Evolutionary conservation across 371 early-diverging fungal species (phyloP).

Genomic region (Zychaea mexicana): DNA sequence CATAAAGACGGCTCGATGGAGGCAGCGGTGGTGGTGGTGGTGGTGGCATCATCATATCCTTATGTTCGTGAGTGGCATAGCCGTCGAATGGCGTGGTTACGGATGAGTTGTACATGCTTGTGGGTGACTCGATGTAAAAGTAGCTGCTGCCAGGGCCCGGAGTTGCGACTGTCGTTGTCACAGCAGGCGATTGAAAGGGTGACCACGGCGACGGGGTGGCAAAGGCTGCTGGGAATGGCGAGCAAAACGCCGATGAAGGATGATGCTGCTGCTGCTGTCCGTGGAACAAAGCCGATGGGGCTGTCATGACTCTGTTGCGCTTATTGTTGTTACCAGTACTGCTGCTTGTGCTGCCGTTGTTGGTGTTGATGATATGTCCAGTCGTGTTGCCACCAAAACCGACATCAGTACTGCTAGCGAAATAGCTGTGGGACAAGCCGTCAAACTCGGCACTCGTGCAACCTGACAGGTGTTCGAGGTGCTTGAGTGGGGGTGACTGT

Average conservation of each 20-base stretch:
- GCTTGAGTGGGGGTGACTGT: conserved; percentile 3
- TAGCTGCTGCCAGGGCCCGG: not conserved
- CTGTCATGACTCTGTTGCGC: conserved; percentile 1
- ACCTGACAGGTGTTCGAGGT: not conserved
- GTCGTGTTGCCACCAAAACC: not conserved
- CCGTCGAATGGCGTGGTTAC: not conserved
- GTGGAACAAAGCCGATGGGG: not conserved
- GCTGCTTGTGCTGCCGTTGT: not conserved
- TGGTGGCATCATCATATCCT: not conserved
- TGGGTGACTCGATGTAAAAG: conserved; percentile 3
- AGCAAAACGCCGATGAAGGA: not conserved
- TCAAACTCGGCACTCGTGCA: not conserved
- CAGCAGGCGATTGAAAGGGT: not conserved
- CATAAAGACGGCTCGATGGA: not conserved
- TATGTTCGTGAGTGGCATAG: not conserved
- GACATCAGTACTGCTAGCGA: not conserved
- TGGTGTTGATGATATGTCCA: not conserved
- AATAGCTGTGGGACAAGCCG: not conserved
- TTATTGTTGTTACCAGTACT: not conserved
- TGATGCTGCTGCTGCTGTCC: not conserved
- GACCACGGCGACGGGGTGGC: not conserved
- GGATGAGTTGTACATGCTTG: not conserved
- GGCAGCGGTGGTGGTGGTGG: not conserved
- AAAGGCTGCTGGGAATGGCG: not conserved
- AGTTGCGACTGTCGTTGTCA: not conserved